Evolutionary conservation across 352 stramenopile species (phyloP), one percentile per base, ranked within the genome.

Genomic region (Phytophthora uliginosa): DNA sequence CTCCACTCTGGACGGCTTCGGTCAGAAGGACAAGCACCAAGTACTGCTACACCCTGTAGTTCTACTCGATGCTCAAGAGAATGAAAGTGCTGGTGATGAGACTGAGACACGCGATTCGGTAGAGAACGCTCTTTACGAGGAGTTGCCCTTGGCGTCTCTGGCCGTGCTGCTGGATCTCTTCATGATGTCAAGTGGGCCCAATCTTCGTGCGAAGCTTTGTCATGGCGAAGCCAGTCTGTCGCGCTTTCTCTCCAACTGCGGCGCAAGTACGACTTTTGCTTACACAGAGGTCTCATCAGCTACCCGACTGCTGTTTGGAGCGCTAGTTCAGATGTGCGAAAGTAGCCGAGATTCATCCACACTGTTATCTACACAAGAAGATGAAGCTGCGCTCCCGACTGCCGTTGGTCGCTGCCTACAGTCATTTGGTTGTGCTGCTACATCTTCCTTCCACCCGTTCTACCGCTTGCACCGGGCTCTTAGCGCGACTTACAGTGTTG

Each of bases 1-100:
- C 65, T 95, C 88, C 15, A 95, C 88, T 17, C 59, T 95, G 9
- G 88, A 95, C 60, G 88, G 88, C 1, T 95, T 95, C 59, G 88
- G 88, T 1, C 88, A 95, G 56, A 77, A 80, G n/a, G 74, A 86
- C 38, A 92, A 93, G 68, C 88, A 95, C 48, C 88, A 95, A 72
- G 85, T 95, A 12, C 56, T 95, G 9, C 57, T 95, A 1, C 77
- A 91, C 51, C 59, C 82, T 0, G 55, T 63, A 2, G 71, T 94
- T 18, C 51, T 79, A 17, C 31, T 78, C 24, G 75, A 69, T 24
- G 17, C 20, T 45, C 52, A 50, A 9, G 40, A 17, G 3, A 48
- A 58, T 4, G 54, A 12, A 31, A 56, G 48, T 5, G 40, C 31
- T 22, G 38, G 47, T 18, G 28, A 62, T 2, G 22, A 59, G n/a